Evolutionary conservation across 2,329 filamentous ascomycete genomes (phyloP).

Genomic region (Verticillium isaacii): DNA sequence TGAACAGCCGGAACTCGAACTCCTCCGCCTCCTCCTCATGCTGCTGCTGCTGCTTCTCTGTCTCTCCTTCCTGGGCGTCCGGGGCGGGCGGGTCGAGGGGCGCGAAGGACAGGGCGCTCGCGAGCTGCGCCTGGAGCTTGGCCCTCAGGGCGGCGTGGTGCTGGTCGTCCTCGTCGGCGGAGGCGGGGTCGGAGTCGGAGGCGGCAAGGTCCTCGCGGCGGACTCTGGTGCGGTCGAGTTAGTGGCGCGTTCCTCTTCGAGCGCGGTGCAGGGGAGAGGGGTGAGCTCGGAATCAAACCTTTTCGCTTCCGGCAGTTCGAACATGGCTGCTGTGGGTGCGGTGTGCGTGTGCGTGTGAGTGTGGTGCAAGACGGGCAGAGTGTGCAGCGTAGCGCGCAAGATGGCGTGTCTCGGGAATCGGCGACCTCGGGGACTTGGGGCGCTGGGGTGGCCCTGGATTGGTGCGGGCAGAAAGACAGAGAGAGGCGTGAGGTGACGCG

Average conservation of each 20-base stretch:
- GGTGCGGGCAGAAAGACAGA: background rate
- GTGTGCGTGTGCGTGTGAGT: background rate
- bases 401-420: background rate
- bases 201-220: slow-evolving; percentile 49
- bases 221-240: slow-evolving; percentile 32
- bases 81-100: slow-evolving; percentile 12
- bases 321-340: slow-evolving; percentile 33
- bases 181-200: slow-evolving; percentile 24
- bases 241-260: background rate
- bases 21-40: slow-evolving; percentile 26
- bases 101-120: slow-evolving; percentile 38
- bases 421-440: background rate
- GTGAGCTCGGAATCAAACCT: slow-evolving; percentile 30
- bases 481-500: background rate
- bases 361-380: background rate
- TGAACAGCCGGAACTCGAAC: slow-evolving; percentile 57
- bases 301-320: slow-evolving; percentile 47
- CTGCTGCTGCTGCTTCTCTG: slow-evolving; percentile 18
- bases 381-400: background rate
- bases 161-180: slow-evolving; percentile 21
- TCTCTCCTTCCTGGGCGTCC: slow-evolving; percentile 14
- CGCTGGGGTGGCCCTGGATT: background rate
- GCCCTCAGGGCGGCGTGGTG: slow-evolving; percentile 34
- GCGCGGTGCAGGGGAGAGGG: background rate
- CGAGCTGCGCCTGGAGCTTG: slow-evolving; percentile 43